These are phyloP conservation scores for Solanum clarkiae DNA, from an alignment of 257 asterid species.

Conservation along the genomic window DNA sequence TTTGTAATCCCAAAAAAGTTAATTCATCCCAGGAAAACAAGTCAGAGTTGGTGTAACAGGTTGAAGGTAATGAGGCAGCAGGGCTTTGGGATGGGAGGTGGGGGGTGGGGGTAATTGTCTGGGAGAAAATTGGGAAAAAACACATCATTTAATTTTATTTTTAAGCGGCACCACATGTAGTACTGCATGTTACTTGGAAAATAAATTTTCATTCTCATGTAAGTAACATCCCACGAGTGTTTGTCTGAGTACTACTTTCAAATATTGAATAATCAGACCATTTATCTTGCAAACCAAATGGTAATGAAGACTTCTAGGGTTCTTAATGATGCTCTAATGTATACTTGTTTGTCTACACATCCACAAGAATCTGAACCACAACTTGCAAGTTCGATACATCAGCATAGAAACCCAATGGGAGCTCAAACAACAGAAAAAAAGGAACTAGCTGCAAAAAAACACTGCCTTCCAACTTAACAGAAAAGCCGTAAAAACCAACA, in stretches of 20 bases:
- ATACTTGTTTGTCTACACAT: not conserved
- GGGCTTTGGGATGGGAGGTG: not conserved
- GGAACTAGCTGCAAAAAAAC: not conserved
- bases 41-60: not conserved
- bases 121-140: not conserved
- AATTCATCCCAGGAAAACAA: not conserved
- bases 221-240: not conserved
- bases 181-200: not conserved
- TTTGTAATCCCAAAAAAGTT: not conserved
- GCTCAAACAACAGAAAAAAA: not conserved
- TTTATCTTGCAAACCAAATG: not conserved
- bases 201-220: not conserved
- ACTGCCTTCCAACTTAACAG: not conserved
- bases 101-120: not conserved
- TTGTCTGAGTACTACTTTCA: not conserved
- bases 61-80: not conserved
- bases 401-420: not conserved
- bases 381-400: not conserved
- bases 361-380: not conserved
- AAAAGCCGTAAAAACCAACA: not conserved
- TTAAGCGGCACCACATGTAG: not conserved
- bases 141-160: not conserved
- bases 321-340: not conserved
- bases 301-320: not conserved
- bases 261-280: not conserved